phyloP scores from a whole-genome alignment of 495 filamentous ascomycete species.

The Jackrogersella minutella region DNA sequence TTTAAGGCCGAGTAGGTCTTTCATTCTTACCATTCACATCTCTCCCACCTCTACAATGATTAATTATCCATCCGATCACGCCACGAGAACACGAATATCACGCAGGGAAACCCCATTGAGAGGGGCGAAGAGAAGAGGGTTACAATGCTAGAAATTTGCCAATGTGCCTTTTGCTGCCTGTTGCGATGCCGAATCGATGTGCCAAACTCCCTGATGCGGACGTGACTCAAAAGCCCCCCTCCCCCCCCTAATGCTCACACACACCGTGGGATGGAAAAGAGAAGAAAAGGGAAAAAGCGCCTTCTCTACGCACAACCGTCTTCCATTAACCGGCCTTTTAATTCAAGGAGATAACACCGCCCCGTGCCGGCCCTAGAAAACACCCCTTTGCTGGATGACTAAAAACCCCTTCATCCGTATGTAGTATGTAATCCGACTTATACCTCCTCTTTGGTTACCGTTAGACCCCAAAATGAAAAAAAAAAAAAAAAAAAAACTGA shows the following conservation, averaged over 20 bases:
- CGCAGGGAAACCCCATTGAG: background rate
- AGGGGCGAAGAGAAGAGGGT: background rate
- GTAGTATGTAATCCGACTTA: background rate
- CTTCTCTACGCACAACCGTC: slow-evolving; percentile 34
- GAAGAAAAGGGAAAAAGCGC: slow-evolving; percentile 1
- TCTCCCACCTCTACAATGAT: no score
- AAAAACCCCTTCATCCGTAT: background rate
- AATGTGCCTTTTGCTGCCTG: slow-evolving; percentile 4
- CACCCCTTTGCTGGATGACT: slow-evolving; percentile 19
- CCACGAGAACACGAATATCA: no score
- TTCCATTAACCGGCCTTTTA: slow-evolving; percentile 27
- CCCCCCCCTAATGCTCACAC: slow-evolving; percentile 33
- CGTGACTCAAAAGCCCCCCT: background rate
- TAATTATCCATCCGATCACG: no score
- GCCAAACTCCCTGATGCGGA: slow-evolving; percentile 41
- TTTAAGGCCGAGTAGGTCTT: no score
- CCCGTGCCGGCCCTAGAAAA: slow-evolving; percentile 22
- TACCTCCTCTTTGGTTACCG: background rate
- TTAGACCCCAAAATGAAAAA: background rate
- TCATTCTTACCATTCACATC: no score
- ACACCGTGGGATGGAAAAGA: slow-evolving; percentile 1
- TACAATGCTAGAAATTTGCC: slow-evolving; percentile 3
- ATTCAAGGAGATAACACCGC: slow-evolving; percentile 18
- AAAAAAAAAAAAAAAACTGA: background rate
- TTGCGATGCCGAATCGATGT: slow-evolving; percentile 22